Conservation (phyloP, 1,284 basidiomycete species). For the Quambalaria eucalypti region DNA sequence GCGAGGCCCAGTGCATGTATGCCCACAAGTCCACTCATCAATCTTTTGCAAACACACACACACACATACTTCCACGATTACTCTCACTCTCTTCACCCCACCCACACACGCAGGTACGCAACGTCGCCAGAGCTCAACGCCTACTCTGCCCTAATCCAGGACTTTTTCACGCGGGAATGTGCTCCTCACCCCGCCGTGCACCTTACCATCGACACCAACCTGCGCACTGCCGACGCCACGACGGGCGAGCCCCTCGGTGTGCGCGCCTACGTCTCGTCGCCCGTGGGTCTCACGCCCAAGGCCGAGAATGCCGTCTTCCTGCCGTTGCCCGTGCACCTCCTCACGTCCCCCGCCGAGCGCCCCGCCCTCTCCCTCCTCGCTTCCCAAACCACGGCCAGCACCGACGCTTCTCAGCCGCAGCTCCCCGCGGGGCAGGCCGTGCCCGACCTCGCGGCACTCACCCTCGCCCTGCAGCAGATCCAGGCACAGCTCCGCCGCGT, state of each 20-base stretch:
- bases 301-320: constrained; percentile 45
- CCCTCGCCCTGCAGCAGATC: constrained; percentile 62
- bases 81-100: no score
- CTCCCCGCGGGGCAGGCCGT: constrained; percentile 11
- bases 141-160: constrained; percentile 95
- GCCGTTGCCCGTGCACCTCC: constrained; percentile 28
- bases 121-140: constrained; percentile 70
- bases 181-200: constrained; percentile 82
- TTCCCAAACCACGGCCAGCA: constrained; percentile 59
- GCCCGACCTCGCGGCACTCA: constrained; percentile 52
- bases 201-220: constrained; percentile 79
- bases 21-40: no score
- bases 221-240: constrained; percentile 44
- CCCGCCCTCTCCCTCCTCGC: constrained; percentile 56
- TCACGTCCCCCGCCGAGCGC: constrained; percentile 48
- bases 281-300: constrained; percentile 38
- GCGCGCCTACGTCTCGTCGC: constrained; percentile 75
- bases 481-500: constrained; percentile 75
- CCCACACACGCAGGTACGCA: constrained; percentile 22
- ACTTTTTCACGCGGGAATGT: constrained; percentile 91
- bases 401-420: constrained; percentile 59
- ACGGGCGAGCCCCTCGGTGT: constrained; percentile 52
- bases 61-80: constrained; percentile 27
- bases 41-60: neutral
- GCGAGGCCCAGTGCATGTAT: neutral